Conservation (phyloP, 2,329 filamentous ascomycete species). For the Penicillium freii region DNA sequence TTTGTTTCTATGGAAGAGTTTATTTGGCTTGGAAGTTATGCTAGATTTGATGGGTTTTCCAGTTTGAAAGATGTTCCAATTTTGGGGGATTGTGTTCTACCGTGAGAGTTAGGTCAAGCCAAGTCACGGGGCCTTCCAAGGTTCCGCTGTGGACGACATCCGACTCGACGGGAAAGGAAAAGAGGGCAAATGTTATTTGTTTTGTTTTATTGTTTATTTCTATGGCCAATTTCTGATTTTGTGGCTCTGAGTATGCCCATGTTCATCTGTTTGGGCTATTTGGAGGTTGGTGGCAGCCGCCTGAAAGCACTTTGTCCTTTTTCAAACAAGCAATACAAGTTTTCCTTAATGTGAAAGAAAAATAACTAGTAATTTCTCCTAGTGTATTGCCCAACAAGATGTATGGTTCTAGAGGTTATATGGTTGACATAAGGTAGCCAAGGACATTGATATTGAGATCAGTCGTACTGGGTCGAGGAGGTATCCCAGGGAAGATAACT, state of each 20-base stretch:
- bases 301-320: background rate
- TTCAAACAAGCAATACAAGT: background rate
- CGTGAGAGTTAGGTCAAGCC: conserved; percentile 1
- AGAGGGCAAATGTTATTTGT: background rate
- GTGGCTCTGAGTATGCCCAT: too few species aligned
- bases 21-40: background rate
- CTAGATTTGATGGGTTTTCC: background rate
- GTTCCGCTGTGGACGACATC: background rate
- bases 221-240: background rate
- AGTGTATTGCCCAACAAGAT: background rate
- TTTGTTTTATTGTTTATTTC: background rate
- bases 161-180: background rate
- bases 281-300: background rate
- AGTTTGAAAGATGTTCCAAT: background rate
- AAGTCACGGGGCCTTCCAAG: background rate
- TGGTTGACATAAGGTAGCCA: background rate
- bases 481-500: background rate
- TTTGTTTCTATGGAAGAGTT: background rate
- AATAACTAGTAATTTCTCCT: background rate
- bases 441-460: background rate
- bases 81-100: background rate
- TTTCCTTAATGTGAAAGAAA: background rate
- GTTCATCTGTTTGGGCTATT: too few species aligned
- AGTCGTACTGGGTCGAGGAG: background rate
- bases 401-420: background rate